Evolutionary conservation across 148 eudicot species (phyloP), one percentile per base, ranked within the genome.

Genomic region (Talinum fruticosum): DNA sequence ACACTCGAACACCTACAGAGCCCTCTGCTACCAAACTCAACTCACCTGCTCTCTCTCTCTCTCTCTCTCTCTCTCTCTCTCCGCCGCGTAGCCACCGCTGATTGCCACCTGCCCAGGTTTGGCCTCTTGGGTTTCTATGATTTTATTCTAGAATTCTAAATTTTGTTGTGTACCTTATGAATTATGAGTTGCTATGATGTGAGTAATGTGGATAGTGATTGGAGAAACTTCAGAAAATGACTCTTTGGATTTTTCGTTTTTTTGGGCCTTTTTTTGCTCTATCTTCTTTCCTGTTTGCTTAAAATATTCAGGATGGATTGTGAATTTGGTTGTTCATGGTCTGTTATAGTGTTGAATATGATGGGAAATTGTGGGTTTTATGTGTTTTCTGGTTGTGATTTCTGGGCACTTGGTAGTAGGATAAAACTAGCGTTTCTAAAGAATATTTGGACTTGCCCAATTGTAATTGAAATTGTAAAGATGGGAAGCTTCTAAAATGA

Each of bases 31-130:
- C 64, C 64, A 45, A 36, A 70, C 75, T 36, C 28, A 36, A 53
- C 75, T 69, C 38, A 24, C 62, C 30, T 51, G 36, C 8, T 68
- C 33, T 26, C 47, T 66, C 10, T 74, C 75, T 78, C 76, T 51
- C 67, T 72, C 81, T 61, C 36, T 76, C 32, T 67, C 8, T 67
- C 29, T 62, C 69, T 65, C 71, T 76, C 59, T 26, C 47, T 1
- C 38, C 47, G 35, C 76, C 16, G 21, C 21, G 6, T 19, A 30
- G 29, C 15, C 47, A 24, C 66, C 30, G 33, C 26, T 32, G 29
- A 10, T 10, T n/a, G 21, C 30, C 38, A 53, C 36, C 30, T 68
- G 49, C 59, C 28, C 75, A 78, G 80, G 80, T 78, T 54, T 54
- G 75, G 23, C 23, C 6, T 69, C 24, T 3, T 16, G 74, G 75